Evolutionary conservation across 2,329 filamentous ascomycete genomes (phyloP).

Genomic region (Lachnellula suecica): DNA sequence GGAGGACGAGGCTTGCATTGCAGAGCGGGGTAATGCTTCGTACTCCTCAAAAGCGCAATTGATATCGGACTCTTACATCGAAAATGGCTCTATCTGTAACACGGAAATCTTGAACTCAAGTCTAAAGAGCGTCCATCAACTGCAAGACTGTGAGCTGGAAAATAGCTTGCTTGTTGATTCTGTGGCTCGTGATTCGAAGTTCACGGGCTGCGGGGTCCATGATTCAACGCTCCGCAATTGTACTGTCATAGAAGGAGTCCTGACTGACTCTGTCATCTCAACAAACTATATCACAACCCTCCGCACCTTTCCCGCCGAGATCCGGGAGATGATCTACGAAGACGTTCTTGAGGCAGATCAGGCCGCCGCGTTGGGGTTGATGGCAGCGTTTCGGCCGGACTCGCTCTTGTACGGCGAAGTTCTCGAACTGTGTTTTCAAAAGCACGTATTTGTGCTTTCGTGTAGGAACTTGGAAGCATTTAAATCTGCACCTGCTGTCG

Average conservation of each 20-base stretch:
- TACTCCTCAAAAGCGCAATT: too few species aligned
- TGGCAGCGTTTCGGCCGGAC: not conserved
- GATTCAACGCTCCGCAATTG: not conserved
- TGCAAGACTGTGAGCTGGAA: not conserved
- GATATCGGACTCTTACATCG: not conserved
- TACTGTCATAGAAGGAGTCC: not conserved
- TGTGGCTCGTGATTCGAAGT: not conserved
- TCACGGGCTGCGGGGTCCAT: not conserved
- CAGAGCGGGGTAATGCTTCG: too few species aligned
- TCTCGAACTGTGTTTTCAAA: not conserved
- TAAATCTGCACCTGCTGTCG: not conserved
- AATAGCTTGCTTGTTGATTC: not conserved
- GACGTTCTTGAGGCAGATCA: not conserved
- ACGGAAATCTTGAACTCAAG: not conserved
- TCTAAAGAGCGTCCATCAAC: not conserved
- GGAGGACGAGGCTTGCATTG: too few species aligned
- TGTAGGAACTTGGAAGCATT: not conserved
- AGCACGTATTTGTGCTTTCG: not conserved
- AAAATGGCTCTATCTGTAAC: not conserved
- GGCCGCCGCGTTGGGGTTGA: not conserved
- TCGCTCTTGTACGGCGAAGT: not conserved
- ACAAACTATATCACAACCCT: not conserved
- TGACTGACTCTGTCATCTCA: not conserved
- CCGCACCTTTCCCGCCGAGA: not conserved
- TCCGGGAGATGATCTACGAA: not conserved